Evolutionary conservation across 1,284 basidiomycete genomes (phyloP).

Genomic region (Cryptococcus jaspeensis): DNA sequence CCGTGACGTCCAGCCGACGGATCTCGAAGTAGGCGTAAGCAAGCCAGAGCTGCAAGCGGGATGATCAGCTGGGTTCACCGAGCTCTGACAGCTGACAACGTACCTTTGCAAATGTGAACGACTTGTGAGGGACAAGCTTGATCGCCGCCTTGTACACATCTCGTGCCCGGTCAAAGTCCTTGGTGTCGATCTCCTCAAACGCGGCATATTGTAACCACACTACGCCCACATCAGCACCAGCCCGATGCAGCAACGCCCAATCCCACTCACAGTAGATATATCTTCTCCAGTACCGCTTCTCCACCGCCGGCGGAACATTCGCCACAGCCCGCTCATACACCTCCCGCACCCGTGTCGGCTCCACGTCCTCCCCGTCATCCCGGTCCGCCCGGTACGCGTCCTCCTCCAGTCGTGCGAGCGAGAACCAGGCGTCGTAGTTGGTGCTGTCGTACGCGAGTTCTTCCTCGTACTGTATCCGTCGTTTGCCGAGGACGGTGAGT

Average conservation of each 20-base stretch:
- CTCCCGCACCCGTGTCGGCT: conserved; percentile 70
- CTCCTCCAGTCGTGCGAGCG: conserved; percentile 91
- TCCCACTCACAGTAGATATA: conserved; percentile 63
- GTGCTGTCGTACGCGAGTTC: conserved; percentile 81
- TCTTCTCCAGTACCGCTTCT: conserved; percentile 71
- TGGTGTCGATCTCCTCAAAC: conserved; percentile 94
- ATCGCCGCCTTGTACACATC: conserved; percentile 92
- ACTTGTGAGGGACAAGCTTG: conserved; percentile 86
- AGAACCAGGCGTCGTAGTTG: conserved; percentile 99
- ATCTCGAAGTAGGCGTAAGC: conserved; percentile 91
- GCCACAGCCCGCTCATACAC: conserved; percentile 96
- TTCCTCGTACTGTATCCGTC: conserved; percentile 96
- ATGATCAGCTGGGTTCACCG: not conserved
- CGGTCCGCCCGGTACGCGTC: conserved; percentile 71
- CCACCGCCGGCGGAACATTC: conserved; percentile 76
- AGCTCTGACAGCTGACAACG: too few relatives aligned
- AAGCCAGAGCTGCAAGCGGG: conserved; percentile 64
- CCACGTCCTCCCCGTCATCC: conserved; percentile 68
- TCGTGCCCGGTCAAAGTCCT: conserved; percentile 79
- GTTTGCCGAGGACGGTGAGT: conserved; percentile 90
- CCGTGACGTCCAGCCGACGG: conserved; percentile 73
- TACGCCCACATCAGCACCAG: conserved; percentile 6
- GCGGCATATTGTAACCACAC: conserved; percentile 94
- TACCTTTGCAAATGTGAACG: conserved; percentile 92
- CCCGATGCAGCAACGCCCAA: not conserved